These are phyloP conservation scores for Pseudognaphalium luteoalbum DNA, from an alignment of 129 eudicot genomes.

Conservation along the genomic window DNA sequence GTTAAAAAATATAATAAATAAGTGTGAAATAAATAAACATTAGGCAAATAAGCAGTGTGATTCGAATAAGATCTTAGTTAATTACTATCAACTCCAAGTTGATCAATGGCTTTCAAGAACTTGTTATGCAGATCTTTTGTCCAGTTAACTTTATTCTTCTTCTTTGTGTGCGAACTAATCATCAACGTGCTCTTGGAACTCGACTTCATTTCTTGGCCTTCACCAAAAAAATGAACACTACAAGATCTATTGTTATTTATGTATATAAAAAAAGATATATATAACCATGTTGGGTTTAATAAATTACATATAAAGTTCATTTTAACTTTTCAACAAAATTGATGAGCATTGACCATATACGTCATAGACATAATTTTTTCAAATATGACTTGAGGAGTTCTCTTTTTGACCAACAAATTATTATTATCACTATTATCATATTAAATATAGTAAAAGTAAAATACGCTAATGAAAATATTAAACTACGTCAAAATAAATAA, in stretches of 20 bases:
- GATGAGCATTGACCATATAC: no score
- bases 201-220: constrained; percentile 12
- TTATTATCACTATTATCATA: no score
- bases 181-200: constrained; percentile 9
- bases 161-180: neutral
- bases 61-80: neutral
- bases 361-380: no score
- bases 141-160: constrained; percentile 30
- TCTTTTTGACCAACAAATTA: no score
- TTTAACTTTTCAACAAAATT: no score
- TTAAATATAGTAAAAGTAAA: no score
- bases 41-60: neutral
- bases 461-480: no score
- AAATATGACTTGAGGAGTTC: no score
- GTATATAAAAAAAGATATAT: no score
- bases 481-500: no score
- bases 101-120: constrained; percentile 28
- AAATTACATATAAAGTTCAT: neutral
- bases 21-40: neutral
- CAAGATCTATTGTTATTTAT: neutral
- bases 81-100: constrained; percentile 36
- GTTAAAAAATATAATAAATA: neutral
- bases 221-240: neutral
- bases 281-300: neutral
- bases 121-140: constrained; percentile 25